Percentiles rank a stretch among this genome's conserved stretches.
phyloP scores from a whole-genome alignment of 768 basidiomycete species.

The Agaricus blazei region DNA sequence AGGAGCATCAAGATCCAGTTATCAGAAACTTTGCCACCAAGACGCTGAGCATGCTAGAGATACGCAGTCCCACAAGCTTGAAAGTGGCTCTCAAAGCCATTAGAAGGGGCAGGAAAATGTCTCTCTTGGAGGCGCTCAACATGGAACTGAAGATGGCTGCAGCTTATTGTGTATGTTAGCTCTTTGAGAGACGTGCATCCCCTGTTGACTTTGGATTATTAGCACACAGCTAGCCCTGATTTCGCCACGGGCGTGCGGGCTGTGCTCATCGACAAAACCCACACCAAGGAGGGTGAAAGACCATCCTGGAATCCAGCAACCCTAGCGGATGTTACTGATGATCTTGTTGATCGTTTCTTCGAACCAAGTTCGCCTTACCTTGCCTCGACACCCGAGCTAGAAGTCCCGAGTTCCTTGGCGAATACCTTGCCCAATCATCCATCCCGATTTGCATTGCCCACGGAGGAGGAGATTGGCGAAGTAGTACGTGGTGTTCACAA shows the following conservation, averaged over 20 bases:
- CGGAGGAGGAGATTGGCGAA: conserved; percentile 66
- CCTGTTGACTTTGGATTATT: conserved; percentile 14
- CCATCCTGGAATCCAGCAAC: conserved; percentile 71
- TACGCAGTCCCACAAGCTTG: conserved; percentile 87
- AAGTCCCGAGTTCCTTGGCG: conserved; percentile 29
- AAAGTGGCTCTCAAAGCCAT: conserved; percentile 84
- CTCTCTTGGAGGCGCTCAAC: conserved; percentile 61
- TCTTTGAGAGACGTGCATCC: conserved; percentile 11
- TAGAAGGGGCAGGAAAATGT: conserved; percentile 58
- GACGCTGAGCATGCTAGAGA: conserved; percentile 56
- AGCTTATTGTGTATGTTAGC: conserved; percentile 76
- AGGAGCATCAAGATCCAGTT: conserved; percentile 30
- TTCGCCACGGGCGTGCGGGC: conserved; percentile 78
- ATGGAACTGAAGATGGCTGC: conserved; percentile 89
- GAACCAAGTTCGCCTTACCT: conserved; percentile 43
- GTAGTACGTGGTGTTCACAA: conserved; percentile 61
- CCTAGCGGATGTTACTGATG: conserved; percentile 53
- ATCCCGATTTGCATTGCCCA: conserved; percentile 61
- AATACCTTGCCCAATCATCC: conserved; percentile 23
- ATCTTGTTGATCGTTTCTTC: conserved; percentile 68
- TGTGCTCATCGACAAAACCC: conserved; percentile 45
- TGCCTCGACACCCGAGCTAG: conserved; percentile 37
- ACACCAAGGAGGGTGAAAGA: conserved; percentile 23
- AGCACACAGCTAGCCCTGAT: conserved; percentile 79
- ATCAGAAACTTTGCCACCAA: conserved; percentile 70